phyloP scores from a whole-genome alignment of 2,329 filamentous ascomycete genomes.

The Diaporthe citriasiana region DNA sequence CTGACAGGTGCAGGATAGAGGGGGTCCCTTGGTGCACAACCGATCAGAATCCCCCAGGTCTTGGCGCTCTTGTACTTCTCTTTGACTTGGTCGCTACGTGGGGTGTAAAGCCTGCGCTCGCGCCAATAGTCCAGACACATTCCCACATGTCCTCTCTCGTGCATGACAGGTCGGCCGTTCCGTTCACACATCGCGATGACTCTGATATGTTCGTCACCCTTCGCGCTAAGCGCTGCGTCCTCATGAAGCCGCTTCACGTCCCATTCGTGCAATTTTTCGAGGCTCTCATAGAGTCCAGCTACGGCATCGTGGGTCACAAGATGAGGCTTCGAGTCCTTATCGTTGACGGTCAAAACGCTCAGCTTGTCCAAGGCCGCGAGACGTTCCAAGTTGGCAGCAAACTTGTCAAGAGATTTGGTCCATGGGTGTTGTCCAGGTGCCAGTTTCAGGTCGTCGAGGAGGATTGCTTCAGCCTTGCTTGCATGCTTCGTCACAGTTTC shows the following conservation, averaged over 20 bases:
- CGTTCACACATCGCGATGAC: slow-evolving; percentile 76
- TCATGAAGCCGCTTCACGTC: slow-evolving; percentile 73
- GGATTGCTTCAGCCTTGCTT: slow-evolving; percentile 73
- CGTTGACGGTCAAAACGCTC: slow-evolving; percentile 73
- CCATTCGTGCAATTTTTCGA: slow-evolving; percentile 78
- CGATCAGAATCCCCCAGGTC: slow-evolving; percentile 77
- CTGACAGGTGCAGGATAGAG: slow-evolving; percentile 71
- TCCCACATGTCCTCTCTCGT: slow-evolving; percentile 76
- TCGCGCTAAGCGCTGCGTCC: slow-evolving; percentile 60
- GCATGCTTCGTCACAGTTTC: slow-evolving; percentile 72
- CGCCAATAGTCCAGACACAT: slow-evolving; percentile 85
- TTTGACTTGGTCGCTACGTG: slow-evolving; percentile 25
- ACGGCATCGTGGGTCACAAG: slow-evolving; percentile 85
- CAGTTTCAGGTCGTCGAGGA: slow-evolving; percentile 75
- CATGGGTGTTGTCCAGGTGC: slow-evolving; percentile 72
- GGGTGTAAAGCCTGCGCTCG: slow-evolving; percentile 62
- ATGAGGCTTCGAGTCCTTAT: slow-evolving; percentile 57
- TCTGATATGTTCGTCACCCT: slow-evolving; percentile 64
- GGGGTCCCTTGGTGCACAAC: slow-evolving; percentile 67
- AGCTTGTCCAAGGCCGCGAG: slow-evolving; percentile 79
- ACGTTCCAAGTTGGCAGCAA: slow-evolving; percentile 79
- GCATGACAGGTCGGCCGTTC: slow-evolving; percentile 80
- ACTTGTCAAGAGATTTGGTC: slow-evolving; percentile 78
- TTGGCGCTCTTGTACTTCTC: slow-evolving; percentile 59
- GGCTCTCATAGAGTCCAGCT: slow-evolving; percentile 78